Evolutionary conservation across 768 basidiomycete genomes (phyloP).

Genomic region (Obba rivulosa): DNA sequence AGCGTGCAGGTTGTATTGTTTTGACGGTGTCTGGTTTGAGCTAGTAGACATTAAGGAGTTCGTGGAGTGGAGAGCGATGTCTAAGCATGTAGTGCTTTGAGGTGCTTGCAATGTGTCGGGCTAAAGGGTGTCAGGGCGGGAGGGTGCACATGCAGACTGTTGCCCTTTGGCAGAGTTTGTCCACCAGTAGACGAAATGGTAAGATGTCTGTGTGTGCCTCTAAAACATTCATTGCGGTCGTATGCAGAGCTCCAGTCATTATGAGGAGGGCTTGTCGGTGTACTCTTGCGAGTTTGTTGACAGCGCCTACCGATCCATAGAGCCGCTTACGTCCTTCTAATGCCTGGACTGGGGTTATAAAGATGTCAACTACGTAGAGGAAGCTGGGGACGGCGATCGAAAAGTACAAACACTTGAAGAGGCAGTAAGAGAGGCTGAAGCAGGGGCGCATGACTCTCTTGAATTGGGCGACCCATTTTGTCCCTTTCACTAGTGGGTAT

Average conservation of each 20-base stretch:
- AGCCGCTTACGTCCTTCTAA: background rate
- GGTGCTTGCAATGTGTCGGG: slow-evolving; percentile 2
- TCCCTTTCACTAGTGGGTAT: slow-evolving; percentile 19
- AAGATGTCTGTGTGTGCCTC: slow-evolving; percentile 15
- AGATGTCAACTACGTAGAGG: slow-evolving; percentile 21
- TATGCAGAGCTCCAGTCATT: slow-evolving; percentile 19
- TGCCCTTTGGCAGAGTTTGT: slow-evolving; percentile 7
- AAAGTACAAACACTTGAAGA: slow-evolving; percentile 22
- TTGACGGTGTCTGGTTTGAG: slow-evolving; percentile 11
- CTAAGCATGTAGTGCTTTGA: slow-evolving; percentile 1
- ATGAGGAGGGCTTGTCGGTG: slow-evolving; percentile 17
- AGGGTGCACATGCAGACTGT: slow-evolving; percentile 16
- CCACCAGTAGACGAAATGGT: slow-evolving; percentile 14
- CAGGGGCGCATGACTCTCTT: slow-evolving; percentile 14
- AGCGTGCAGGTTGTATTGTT: slow-evolving; percentile 12
- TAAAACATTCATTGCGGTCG: slow-evolving; percentile 18
- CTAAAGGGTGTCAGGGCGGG: slow-evolving; percentile 14
- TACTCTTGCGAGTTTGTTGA: slow-evolving; percentile 10
- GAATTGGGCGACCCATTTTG: slow-evolving; percentile 16
- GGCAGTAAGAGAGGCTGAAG: slow-evolving; percentile 12
- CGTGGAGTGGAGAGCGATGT: slow-evolving; percentile 19
- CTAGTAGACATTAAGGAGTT: slow-evolving; percentile 9
- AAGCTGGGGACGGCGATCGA: slow-evolving; percentile 24
- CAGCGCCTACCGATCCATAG: slow-evolving; percentile 1
- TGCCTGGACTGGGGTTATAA: background rate